Evolutionary conservation across 805 yeast genomes (phyloP).

Genomic region (Candida sakaeoensis): DNA sequence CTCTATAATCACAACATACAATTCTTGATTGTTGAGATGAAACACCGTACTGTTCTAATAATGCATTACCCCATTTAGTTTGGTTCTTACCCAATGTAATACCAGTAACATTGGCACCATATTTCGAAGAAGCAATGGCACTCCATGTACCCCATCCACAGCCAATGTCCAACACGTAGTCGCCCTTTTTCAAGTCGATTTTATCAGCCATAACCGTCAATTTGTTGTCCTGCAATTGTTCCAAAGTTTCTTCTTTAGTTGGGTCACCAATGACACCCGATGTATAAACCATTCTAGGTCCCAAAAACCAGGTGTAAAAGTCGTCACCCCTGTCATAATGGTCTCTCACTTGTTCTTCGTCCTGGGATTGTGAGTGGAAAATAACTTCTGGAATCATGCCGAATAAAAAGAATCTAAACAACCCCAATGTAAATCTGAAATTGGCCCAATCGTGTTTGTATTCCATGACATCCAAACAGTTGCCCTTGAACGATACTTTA

Average conservation of each 20-base stretch:
- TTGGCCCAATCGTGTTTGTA: conserved; percentile 89
- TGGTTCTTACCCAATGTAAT: conserved; percentile 87
- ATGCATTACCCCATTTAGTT: conserved; percentile 81
- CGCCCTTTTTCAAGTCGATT: conserved; percentile 70
- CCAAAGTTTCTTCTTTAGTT: conserved; percentile 66
- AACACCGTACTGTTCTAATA: conserved; percentile 67
- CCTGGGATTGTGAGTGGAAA: conserved; percentile 88
- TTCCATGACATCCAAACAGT: conserved; percentile 78
- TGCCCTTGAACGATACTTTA: conserved; percentile 85
- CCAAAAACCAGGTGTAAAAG: conserved; percentile 89
- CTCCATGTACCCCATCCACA: conserved; percentile 98
- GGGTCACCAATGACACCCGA: conserved; percentile 79
- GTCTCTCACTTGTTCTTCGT: conserved; percentile 93
- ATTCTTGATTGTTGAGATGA: conserved; percentile 66
- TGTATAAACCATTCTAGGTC: conserved; percentile 92
- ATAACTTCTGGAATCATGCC: conserved; percentile 93
- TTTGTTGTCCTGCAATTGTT: conserved; percentile 84
- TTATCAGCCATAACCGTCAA: conserved; percentile 84
- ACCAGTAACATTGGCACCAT: conserved; percentile 87
- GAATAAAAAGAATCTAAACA: conserved; percentile 75
- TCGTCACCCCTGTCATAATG: conserved; percentile 97
- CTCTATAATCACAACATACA: conserved; percentile 85
- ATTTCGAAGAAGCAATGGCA: conserved; percentile 73
- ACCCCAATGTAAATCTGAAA: conserved; percentile 70
- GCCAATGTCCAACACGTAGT: conserved; percentile 76